These are phyloP conservation scores for Fusarium aywerte DNA, from an alignment of 2,329 filamentous ascomycete species.

Conservation along the genomic window DNA sequence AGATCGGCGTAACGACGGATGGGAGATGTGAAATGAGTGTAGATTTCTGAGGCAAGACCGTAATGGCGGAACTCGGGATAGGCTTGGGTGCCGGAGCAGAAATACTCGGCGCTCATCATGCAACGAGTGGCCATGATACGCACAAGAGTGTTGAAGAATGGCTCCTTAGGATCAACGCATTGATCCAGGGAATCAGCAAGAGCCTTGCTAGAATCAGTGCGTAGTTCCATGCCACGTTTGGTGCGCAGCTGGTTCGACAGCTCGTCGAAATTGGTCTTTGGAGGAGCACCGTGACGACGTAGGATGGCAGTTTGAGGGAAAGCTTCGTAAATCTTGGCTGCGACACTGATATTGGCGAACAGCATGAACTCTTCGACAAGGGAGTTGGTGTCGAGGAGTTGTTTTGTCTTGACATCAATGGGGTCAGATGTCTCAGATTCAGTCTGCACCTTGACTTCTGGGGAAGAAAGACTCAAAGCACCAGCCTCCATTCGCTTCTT, in stretches of 20 bases:
- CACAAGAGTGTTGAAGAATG: constrained; percentile 98
- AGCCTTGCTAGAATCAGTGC: constrained; percentile 88
- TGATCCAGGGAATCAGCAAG: constrained; percentile 90
- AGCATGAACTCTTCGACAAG: constrained; percentile 99
- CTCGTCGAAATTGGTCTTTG: constrained; percentile 96
- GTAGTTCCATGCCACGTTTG: constrained; percentile 83
- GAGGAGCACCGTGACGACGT: constrained; percentile 89
- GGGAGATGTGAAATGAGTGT: constrained; percentile 97
- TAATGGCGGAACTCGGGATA: constrained; percentile 98
- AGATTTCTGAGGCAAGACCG: constrained; percentile 94
- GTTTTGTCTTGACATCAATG: constrained; percentile 95
- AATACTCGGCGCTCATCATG: constrained; percentile 99
- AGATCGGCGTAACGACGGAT: constrained; percentile 98
- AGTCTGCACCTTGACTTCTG: constrained; percentile 94
- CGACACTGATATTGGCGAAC: constrained; percentile 95
- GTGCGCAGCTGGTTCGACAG: constrained; percentile 89
- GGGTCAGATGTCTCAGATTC: constrained; percentile 97
- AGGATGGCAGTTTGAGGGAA: constrained; percentile 97
- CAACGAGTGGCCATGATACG: constrained; percentile 97
- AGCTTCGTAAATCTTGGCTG: constrained; percentile 85
- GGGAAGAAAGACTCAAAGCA: constrained; percentile 94
- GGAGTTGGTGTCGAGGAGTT: constrained; percentile 93
- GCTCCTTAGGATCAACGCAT: constrained; percentile 81
- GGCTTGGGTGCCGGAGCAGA: constrained; percentile 91
- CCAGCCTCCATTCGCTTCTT: constrained; percentile 97